Evolutionary conservation across 495 filamentous ascomycete species (phyloP).

Genomic region (Aspergillus incahuasiensis): DNA sequence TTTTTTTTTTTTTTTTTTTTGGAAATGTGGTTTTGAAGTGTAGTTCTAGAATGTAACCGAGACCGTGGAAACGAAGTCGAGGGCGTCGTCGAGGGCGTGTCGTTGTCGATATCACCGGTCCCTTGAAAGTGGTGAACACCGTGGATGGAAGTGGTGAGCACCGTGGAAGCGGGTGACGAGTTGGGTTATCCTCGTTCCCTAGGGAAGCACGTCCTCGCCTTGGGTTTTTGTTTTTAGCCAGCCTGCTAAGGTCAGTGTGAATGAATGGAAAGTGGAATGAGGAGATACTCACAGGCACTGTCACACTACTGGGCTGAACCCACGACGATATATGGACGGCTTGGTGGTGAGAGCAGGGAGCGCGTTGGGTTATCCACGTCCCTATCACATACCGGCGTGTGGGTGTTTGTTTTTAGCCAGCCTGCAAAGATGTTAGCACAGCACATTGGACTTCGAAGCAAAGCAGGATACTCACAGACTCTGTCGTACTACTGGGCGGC

Average conservation of each 20-base stretch:
- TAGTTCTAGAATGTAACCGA: neutral
- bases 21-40: neutral
- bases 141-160: neutral
- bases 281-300: neutral
- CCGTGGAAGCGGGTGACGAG: neutral
- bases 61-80: too few relatives aligned
- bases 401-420: conserved; percentile 1
- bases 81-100: too few relatives aligned
- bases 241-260: neutral
- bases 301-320: too few relatives aligned
- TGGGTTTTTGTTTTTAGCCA: neutral
- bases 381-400: too few relatives aligned
- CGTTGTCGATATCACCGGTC: too few relatives aligned
- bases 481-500: neutral
- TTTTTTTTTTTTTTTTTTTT: too few relatives aligned
- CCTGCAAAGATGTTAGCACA: neutral
- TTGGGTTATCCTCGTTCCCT: conserved; percentile 1
- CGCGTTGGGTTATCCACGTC: too few relatives aligned
- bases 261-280: neutral
- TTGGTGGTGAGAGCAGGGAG: too few relatives aligned
- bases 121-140: too few relatives aligned
- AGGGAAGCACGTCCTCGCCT: neutral
- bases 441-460: neutral
- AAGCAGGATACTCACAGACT: neutral
- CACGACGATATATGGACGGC: too few relatives aligned